phyloP scores from a whole-genome alignment of 2,329 filamentous ascomycete species.

The Pseudocercospora pini-densiflorae region DNA sequence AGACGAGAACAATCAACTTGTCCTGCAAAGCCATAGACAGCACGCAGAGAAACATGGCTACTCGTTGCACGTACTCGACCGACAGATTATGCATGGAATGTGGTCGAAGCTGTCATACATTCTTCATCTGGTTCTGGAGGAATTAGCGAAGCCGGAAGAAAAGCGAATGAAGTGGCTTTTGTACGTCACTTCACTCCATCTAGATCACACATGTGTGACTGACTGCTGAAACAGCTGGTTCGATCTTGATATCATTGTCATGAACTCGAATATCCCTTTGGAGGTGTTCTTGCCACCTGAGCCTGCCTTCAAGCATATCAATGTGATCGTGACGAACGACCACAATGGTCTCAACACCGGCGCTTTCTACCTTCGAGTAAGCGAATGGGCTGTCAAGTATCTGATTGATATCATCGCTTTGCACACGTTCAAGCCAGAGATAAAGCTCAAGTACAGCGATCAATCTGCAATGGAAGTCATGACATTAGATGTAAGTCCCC shows the following conservation, averaged over 20 bases:
- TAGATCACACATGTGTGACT: neutral
- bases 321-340: constrained; percentile 36
- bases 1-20: constrained; percentile 13
- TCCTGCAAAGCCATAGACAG: constrained; percentile 13
- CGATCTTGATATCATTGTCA: constrained; percentile 36
- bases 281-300: constrained; percentile 40
- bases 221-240: constrained; percentile 29
- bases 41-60: constrained; percentile 18
- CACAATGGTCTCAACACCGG: constrained; percentile 36
- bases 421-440: constrained; percentile 1
- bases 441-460: constrained; percentile 12
- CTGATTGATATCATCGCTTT: constrained; percentile 14
- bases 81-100: constrained; percentile 18
- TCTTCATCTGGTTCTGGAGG: constrained; percentile 28
- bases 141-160: constrained; percentile 35
- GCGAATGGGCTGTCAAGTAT: constrained; percentile 13
- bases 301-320: constrained; percentile 28
- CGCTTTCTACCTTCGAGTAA: constrained; percentile 40
- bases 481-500: neutral
- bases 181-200: constrained; percentile 20
- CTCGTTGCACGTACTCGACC: constrained; percentile 15
- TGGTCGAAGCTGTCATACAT: constrained; percentile 27
- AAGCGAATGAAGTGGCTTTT: constrained; percentile 39
- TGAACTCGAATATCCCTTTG: constrained; percentile 38
- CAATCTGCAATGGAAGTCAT: constrained; percentile 11